Percentiles rank a stretch among this genome's conserved stretches.
Conservation (phyloP, 1,139 yeast genomes). For the Ogataea hybrid region DNA sequence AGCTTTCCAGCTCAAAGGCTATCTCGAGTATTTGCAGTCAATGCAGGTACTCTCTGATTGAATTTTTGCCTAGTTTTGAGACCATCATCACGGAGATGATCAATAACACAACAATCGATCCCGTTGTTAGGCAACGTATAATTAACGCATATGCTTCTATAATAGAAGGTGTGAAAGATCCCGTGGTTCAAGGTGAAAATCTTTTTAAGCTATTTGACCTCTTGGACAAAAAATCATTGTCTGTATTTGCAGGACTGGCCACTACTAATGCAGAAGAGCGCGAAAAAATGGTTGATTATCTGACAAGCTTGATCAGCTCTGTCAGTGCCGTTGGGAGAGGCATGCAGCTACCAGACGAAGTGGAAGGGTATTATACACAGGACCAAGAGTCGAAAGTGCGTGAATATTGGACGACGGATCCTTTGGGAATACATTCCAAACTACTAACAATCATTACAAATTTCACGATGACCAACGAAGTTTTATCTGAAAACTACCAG, state of each 20-base stretch:
- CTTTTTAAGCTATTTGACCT: slow-evolving; percentile 28
- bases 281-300: slow-evolving; percentile 37
- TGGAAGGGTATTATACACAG: slow-evolving; percentile 39
- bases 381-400: slow-evolving; percentile 33
- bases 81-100: slow-evolving; percentile 52
- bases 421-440: slow-evolving; percentile 39
- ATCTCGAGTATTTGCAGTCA: slow-evolving; percentile 61
- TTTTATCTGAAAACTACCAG: slow-evolving; percentile 37
- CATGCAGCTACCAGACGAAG: slow-evolving; percentile 55
- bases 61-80: slow-evolving; percentile 52
- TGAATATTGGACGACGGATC: slow-evolving; percentile 44
- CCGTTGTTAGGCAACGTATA: slow-evolving; percentile 58
- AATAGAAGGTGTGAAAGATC: slow-evolving; percentile 49
- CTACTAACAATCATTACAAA: slow-evolving; percentile 41
- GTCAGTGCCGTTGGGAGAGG: slow-evolving; percentile 70
- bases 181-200: slow-evolving; percentile 38
- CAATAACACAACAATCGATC: slow-evolving; percentile 42
- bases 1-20: slow-evolving; percentile 53
- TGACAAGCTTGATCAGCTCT: slow-evolving; percentile 57
- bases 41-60: slow-evolving; percentile 47
- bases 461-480: slow-evolving; percentile 41
- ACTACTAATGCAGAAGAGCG: slow-evolving; percentile 12
- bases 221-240: slow-evolving; percentile 18
- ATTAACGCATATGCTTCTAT: slow-evolving; percentile 61
- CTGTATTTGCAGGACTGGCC: slow-evolving; percentile 12